Conservation (phyloP, 495 filamentous ascomycete species). For the Penicillium simplicissimum region DNA sequence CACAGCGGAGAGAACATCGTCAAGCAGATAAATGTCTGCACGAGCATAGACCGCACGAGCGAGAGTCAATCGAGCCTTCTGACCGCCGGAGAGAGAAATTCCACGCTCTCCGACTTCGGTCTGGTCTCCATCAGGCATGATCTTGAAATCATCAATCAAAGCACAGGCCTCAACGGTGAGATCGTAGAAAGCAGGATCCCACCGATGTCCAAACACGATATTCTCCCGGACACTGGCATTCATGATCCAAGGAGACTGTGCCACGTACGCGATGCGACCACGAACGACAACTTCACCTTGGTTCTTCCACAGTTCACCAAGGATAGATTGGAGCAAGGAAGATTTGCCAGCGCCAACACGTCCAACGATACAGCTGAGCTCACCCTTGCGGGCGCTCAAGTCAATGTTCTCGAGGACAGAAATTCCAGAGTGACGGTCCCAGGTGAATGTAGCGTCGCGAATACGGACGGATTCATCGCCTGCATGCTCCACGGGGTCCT, state of each 20-base stretch:
- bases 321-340: slow-evolving; percentile 79
- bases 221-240: slow-evolving; percentile 96
- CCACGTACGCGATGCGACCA: slow-evolving; percentile 84
- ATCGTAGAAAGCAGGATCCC: slow-evolving; percentile 93
- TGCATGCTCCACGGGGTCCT: slow-evolving; percentile 64
- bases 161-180: slow-evolving; percentile 93
- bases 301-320: slow-evolving; percentile 89
- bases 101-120: slow-evolving; percentile 97
- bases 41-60: slow-evolving; percentile 95
- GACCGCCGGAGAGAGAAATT: slow-evolving; percentile 94
- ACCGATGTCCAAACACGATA: slow-evolving; percentile 94
- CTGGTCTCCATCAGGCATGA: slow-evolving; percentile 92
- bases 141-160: slow-evolving; percentile 84
- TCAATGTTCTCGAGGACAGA: slow-evolving; percentile 74
- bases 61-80: slow-evolving; percentile 93
- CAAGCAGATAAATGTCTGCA: slow-evolving; percentile 94
- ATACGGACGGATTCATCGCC: slow-evolving; percentile 87
- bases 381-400: slow-evolving; percentile 84
- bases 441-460: slow-evolving; percentile 86
- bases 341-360: slow-evolving; percentile 94
- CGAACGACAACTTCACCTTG: slow-evolving; percentile 81
- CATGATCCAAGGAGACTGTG: slow-evolving; percentile 95
- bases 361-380: slow-evolving; percentile 92
- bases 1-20: slow-evolving; percentile 93
- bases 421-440: slow-evolving; percentile 74